phyloP scores from a whole-genome alignment of 140 eudicot species.

The Ambrosia hybrid region DNA sequence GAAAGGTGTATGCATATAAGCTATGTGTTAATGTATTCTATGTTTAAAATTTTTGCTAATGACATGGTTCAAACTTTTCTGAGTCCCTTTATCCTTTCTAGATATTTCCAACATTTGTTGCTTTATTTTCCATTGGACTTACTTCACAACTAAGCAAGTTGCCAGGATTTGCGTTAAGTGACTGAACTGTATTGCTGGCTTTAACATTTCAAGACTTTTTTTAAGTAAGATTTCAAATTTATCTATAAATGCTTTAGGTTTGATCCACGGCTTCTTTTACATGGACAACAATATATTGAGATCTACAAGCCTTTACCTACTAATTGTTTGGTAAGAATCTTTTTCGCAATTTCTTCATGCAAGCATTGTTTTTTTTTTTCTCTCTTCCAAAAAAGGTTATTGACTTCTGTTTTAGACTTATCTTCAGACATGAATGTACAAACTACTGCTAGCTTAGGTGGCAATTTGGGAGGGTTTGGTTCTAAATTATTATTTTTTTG shows the following conservation, averaged over 20 bases:
- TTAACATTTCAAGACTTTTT: not conserved
- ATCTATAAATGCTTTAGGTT: slow-evolving; percentile 38
- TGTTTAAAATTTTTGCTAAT: no score
- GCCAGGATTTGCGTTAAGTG: slow-evolving; percentile 79
- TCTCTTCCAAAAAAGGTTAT: not conserved
- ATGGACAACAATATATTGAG: slow-evolving; percentile 73
- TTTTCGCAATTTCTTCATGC: no score
- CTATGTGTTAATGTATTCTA: no score
- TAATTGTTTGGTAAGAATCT: slow-evolving; percentile 33
- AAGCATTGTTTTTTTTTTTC: no score
- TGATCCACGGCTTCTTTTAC: slow-evolving; percentile 44
- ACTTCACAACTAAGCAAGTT: slow-evolving; percentile 33
- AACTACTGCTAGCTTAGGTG: not conserved
- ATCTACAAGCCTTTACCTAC: slow-evolving; percentile 79
- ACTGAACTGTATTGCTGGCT: not conserved
- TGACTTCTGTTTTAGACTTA: not conserved
- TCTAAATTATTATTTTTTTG: no score
- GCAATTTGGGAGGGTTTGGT: not conserved
- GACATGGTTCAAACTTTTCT: not conserved
- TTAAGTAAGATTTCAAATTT: not conserved
- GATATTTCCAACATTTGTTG: slow-evolving; percentile 96
- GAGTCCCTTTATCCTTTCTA: slow-evolving; percentile 26
- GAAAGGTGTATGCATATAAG: no score
- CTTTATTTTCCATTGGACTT: slow-evolving; percentile 48
- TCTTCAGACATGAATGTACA: not conserved